Evolutionary conservation across 1,139 yeast species (phyloP), one percentile per base, ranked within the genome.

Genomic region (Geotrichum australiense): DNA sequence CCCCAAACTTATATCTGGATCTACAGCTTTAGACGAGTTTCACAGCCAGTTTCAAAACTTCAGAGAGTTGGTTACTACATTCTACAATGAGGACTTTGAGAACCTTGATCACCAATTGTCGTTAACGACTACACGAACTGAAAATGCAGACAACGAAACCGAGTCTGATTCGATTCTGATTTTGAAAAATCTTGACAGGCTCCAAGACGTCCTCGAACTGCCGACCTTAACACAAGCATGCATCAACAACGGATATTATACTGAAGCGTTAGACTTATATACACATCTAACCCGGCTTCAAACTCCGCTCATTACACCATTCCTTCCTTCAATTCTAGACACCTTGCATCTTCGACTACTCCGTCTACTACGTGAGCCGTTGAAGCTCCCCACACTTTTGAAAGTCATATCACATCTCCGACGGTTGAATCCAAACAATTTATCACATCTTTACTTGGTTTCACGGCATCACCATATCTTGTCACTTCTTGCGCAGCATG

Each of bases 181-280:
- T 7, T 62, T 84, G 35, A 69, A 74, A 28, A 80, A 82, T 50
- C 72, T 86, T 50, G 91, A 81, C 48, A 73, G 78, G 22, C 70
- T 87, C 8, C 74, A 83, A 48, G 95, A 85, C 53, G 71, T 87
- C 8, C 66, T 89, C 48, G 95, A 86, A 55, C 65, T 91, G 24
- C 97, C 97, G 0, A 73, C 93, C 2, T 62, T 89, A 41, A 79
- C 93, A 31, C 72, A 78, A 42, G 76, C 89, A n/a, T 85, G 96
- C 61, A 85, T 87, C 5, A 69, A 76, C 41, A 82, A 83, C 42
- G 96, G 96, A 0, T 84, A 84, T 57, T 91, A 87, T 57, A 84
- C 87, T 31, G 96, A 87, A 54, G 87, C 96, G 5, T 71, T 89
- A 27, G 94, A 85, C 51, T 74, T 84, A 14, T 79, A 86, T 14